Base-by-base conservation (phyloP, 495 filamentous ascomycete species). In the Penicillium pancosmium region DNA sequence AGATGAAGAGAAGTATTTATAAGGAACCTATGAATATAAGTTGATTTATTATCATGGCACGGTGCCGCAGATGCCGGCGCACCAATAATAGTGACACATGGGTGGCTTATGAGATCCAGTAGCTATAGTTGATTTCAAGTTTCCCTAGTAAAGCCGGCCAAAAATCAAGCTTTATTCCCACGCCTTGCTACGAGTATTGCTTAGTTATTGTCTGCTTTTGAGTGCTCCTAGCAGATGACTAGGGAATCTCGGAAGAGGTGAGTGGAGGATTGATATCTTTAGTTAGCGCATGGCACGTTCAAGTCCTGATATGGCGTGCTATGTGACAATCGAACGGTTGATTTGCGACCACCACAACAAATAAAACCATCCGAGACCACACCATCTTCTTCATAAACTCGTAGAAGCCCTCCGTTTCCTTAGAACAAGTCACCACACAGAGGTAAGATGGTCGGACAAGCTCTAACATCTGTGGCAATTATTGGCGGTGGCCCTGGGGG, bases 401-500 rank as follows among this genome's bases (percentile, higher is more conserved):
- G 11, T 38, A 15, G 48, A 18, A 7, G 34, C 18, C 18, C 11
- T 23, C 5, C n/a, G 36, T 7, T 8, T 16, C 16, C n/a, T 19
- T 13, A 15, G 2, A 12, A 48, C 21, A 35, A 19, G 7, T 50
- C 15, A 10, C 33, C n/a, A 12, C 11, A 12, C 16, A 44, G 31
- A 38, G n/a, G 11, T 31, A 59, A 48, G 46, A 64, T 67, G 64
- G 64, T 60, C 12, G 57, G 54, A 2, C 61, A 55, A 9, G 48
- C 54, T 18, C 35, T 59, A 13, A 60, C 43, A 8, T 52, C 60
- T 3, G 62, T 76, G 48, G 78, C 74, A 49, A 71, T 81, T 49
- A 72, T 82, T 49, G 77, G 78, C 21, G 76, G 74, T 10, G 80
- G 80, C 0, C 80, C 80, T 1, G 80, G 75, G 8, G 82, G 82